Evolutionary conservation across 495 filamentous ascomycete species (phyloP).

Genomic region (Hypoxylon rickii): DNA sequence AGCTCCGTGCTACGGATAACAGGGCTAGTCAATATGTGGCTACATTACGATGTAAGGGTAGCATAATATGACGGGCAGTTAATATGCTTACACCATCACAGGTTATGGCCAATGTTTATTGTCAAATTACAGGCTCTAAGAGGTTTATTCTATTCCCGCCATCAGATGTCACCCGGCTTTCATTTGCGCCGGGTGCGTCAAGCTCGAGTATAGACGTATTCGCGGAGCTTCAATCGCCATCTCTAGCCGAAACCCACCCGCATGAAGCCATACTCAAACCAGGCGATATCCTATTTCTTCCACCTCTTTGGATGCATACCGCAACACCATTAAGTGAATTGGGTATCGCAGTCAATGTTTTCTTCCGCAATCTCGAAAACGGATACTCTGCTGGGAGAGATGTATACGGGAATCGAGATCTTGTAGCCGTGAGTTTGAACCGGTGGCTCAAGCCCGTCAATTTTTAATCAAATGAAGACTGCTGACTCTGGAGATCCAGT

Average conservation of each 20-base stretch:
- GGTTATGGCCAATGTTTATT: constrained; percentile 90
- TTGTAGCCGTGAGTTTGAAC: constrained; percentile 57
- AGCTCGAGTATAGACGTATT: constrained; percentile 79
- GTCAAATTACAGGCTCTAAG: constrained; percentile 75
- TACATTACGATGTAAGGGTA: constrained; percentile 82
- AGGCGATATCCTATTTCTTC: constrained; percentile 80
- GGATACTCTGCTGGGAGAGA: constrained; percentile 78
- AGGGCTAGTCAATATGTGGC: constrained; percentile 84
- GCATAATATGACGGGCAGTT: background rate
- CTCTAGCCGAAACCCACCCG: constrained; percentile 62
- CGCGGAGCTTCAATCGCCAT: constrained; percentile 40
- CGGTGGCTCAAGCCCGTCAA: background rate
- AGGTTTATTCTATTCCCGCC: constrained; percentile 79
- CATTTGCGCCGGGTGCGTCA: constrained; percentile 75
- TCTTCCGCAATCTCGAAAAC: constrained; percentile 72
- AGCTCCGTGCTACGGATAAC: constrained; percentile 82
- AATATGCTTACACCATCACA: constrained; percentile 32
- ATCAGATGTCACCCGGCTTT: constrained; percentile 67
- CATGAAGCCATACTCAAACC: constrained; percentile 66
- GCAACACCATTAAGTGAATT: constrained; percentile 64
- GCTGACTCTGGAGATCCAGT: constrained; percentile 39
- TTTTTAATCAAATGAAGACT: background rate
- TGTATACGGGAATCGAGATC: constrained; percentile 86
- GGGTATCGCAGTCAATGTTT: constrained; percentile 82
- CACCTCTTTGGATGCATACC: constrained; percentile 84